phyloP scores from a whole-genome alignment of 176 grass and related monocot genomes.

The Elymus sibiricus region DNA sequence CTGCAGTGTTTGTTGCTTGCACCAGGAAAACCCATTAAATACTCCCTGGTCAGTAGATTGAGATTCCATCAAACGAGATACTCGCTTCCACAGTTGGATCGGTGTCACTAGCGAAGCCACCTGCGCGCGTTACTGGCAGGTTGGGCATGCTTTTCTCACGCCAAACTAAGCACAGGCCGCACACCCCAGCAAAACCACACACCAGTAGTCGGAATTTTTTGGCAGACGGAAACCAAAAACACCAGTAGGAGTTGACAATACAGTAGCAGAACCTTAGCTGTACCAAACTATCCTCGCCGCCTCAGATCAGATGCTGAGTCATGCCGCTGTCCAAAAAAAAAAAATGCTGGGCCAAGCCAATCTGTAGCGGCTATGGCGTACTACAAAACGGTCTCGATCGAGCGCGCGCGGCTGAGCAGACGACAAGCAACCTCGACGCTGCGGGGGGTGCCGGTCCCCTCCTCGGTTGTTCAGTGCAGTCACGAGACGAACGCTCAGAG shows the following conservation, averaged over 20 bases:
- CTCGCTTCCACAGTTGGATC: neutral
- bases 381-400: neutral
- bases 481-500: conserved; percentile 25
- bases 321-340: too few relatives aligned
- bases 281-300: too few relatives aligned
- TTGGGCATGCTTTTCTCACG: neutral
- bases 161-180: neutral
- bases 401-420: neutral
- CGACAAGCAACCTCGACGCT: neutral
- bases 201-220: neutral
- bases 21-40: neutral
- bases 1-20: neutral
- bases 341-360: neutral
- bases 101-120: neutral
- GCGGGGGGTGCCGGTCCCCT: neutral
- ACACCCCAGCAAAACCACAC: neutral
- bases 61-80: neutral
- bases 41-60: neutral
- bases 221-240: neutral
- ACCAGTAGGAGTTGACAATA: neutral
- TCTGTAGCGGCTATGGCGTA: neutral
- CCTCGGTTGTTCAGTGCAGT: conserved; percentile 11
- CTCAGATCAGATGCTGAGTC: neutral
- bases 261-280: neutral
- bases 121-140: neutral